Evolutionary conservation across 805 yeast species (phyloP), one percentile per base, ranked within the genome.

Genomic region (Sporopachydermia quercuum): DNA sequence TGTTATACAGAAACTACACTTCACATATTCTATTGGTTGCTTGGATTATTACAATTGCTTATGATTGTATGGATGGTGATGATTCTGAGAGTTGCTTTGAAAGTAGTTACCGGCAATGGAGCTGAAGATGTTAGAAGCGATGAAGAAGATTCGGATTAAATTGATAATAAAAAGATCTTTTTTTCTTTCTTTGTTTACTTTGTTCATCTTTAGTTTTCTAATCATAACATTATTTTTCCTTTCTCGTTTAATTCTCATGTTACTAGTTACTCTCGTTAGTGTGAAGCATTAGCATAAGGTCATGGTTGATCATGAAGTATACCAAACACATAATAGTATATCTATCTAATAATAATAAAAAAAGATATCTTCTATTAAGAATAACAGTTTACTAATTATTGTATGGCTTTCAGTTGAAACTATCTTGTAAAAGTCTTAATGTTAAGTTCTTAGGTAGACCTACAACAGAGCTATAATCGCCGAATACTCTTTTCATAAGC

Each of bases 51-150:
- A 42, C 94, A 86, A 53, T 49, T 71, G 3, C 58, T 86, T 30
- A 71, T 76, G 23, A 42, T 76, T 14, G 54, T 80, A 39, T 85
- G 96, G 96, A 66, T 85, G 68, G 72, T 63, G 51, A 65, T 80
- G 61, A 85, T 86, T 42, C 45, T 70, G 8, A 75, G 71, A 48
- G 93, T 85, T 17, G 84, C 82, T 6, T 55, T 66, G 41, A 76
- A 70, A 53, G 89, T 85, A 16, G 45, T 84, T 17, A 63, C 68
- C 5, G 96, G 95, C 3, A 65, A 59, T 16, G 74, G 75, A 27
- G 95, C 95, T 1, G 94, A 83, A 49, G 96, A 86, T 55, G 78
- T 79, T 19, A 73, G 96, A 58, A 78, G 89, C 53, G 94, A 83
- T 49, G 78, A 69, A 41, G 93, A 82, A 41, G 84, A 76, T 39